phyloP scores from a whole-genome alignment of 2,329 filamentous ascomycete species.

The Emergomyces africanus region DNA sequence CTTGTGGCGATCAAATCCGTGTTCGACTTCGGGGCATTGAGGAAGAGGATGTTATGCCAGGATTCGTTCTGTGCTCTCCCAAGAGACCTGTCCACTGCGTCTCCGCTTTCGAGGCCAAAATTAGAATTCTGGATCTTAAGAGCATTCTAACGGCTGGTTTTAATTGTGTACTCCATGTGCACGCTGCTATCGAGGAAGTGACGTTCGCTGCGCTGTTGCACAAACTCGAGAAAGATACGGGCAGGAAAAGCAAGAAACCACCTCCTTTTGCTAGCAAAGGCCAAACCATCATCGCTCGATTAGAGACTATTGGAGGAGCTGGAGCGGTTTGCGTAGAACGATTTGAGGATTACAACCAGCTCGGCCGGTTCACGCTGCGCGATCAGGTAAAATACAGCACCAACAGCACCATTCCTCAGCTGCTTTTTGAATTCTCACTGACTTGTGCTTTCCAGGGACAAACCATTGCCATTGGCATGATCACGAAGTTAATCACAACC shows the following conservation, averaged over 20 bases:
- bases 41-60: constrained; percentile 91
- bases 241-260: constrained; percentile 81
- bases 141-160: constrained; percentile 88
- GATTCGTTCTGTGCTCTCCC: constrained; percentile 90
- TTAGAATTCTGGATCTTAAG: constrained; percentile 88
- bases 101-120: constrained; percentile 83
- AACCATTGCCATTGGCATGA: constrained; percentile 99
- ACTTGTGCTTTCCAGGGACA: constrained; percentile 53
- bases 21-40: constrained; percentile 87
- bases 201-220: constrained; percentile 81
- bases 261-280: constrained; percentile 76
- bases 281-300: constrained; percentile 77
- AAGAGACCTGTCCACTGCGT: constrained; percentile 92
- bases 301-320: constrained; percentile 75
- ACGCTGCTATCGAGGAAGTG: constrained; percentile 95
- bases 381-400: constrained; percentile 53
- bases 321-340: constrained; percentile 84
- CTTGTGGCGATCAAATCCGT: constrained; percentile 90
- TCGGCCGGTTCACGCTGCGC: constrained; percentile 80
- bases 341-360: constrained; percentile 92
- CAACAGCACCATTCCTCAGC: constrained; percentile 10
- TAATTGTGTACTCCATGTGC: constrained; percentile 95
- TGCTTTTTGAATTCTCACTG: constrained; percentile 4
- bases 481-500: constrained; percentile 65
- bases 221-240: constrained; percentile 90